Evolutionary conservation across 2,329 filamentous ascomycete genomes (phyloP).

Genomic region (Nemania sp.): DNA sequence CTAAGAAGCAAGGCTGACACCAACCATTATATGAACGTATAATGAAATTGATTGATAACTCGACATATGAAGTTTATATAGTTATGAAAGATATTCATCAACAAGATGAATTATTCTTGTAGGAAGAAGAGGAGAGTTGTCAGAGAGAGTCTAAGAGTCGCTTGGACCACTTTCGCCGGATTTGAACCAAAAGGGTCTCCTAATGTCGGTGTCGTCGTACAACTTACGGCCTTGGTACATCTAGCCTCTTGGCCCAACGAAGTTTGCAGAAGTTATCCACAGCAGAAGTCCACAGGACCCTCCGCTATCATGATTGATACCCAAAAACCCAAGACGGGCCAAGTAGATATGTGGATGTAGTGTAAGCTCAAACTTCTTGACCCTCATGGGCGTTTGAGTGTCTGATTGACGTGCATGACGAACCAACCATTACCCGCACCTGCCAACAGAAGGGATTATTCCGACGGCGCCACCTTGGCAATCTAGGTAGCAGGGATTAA

Average conservation of each 20-base stretch:
- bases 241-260: constrained; percentile 11
- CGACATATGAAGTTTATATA: too few relatives aligned
- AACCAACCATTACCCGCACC: constrained; percentile 1
- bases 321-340: constrained; percentile 21
- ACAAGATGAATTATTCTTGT: too few relatives aligned
- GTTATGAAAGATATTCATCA: too few relatives aligned
- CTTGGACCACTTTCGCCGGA: too few relatives aligned
- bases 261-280: constrained; percentile 14
- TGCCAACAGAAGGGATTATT: constrained; percentile 12
- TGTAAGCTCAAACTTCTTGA: not conserved
- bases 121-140: too few relatives aligned
- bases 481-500: constrained; percentile 10
- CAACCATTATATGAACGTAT: not conserved
- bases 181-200: too few relatives aligned
- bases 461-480: constrained; percentile 21
- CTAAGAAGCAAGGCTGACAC: constrained; percentile 19
- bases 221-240: not conserved
- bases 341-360: constrained; percentile 16
- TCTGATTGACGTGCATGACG: constrained; percentile 16
- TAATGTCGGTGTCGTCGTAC: too few relatives aligned
- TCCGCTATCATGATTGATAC: constrained; percentile 14
- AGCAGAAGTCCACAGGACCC: too few relatives aligned
- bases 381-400: constrained; percentile 3
- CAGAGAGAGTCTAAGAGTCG: too few relatives aligned
- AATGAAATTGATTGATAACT: too few relatives aligned